These are phyloP conservation scores for Talaromyces funiculosus DNA, from an alignment of 2,329 filamentous ascomycete species.

Conservation along the genomic window DNA sequence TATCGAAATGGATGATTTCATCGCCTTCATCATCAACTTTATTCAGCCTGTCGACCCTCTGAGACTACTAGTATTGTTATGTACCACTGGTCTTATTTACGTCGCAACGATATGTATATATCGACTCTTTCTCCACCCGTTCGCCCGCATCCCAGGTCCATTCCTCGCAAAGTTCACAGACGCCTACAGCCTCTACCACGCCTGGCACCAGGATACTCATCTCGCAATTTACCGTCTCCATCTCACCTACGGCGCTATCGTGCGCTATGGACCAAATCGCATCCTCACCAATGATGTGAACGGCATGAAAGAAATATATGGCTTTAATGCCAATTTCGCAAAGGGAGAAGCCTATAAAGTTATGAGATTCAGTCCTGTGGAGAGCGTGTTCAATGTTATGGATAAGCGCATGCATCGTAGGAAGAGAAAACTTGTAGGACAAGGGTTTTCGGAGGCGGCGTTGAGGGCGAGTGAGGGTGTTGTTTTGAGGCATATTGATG, in stretches of 20 bases:
- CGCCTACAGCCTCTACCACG: slow-evolving; percentile 7
- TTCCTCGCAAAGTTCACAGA: slow-evolving; percentile 5
- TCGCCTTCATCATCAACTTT: not conserved
- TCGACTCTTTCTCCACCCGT: slow-evolving; percentile 7
- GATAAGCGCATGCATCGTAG: slow-evolving; percentile 7
- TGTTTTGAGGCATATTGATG: slow-evolving; percentile 4
- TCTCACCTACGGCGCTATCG: not conserved
- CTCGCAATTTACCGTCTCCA: slow-evolving; percentile 2
- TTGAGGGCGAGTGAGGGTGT: slow-evolving; percentile 7
- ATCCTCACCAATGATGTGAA: slow-evolving; percentile 5
- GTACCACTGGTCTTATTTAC: not conserved
- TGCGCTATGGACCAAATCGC: slow-evolving; percentile 3
- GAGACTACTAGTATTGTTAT: not conserved
- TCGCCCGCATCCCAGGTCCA: slow-evolving; percentile 4
- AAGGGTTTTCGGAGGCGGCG: slow-evolving; percentile 7
- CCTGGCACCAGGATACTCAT: slow-evolving; percentile 7
- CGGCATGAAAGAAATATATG: slow-evolving; percentile 7
- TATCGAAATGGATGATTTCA: not conserved
- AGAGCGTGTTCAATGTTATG: slow-evolving; percentile 7
- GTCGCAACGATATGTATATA: slow-evolving; percentile 1
- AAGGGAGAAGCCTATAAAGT: slow-evolving; percentile 1
- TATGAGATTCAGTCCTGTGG: slow-evolving; percentile 1
- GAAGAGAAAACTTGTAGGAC: slow-evolving; percentile 7
- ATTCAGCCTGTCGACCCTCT: not conserved
- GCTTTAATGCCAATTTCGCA: not conserved